Conservation (phyloP, 805 yeast species). For the Henningerozyma blattae region DNA sequence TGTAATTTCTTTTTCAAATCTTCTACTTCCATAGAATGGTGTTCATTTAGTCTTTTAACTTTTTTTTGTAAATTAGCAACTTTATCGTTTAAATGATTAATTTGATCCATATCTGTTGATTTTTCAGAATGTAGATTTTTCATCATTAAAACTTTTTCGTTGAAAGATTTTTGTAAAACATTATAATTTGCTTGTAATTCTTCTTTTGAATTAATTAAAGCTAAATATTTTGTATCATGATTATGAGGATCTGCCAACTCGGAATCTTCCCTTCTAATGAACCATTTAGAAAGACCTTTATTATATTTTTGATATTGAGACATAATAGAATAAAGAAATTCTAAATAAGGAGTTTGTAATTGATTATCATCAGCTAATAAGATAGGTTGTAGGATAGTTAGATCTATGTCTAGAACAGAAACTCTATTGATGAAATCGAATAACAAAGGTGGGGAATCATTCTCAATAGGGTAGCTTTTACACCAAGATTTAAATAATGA, state of each 20-base stretch:
- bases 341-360: conserved; percentile 82
- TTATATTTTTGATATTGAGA: conserved; percentile 49
- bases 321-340: conserved; percentile 69
- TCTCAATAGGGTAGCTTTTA: conserved; percentile 30
- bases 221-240: not conserved
- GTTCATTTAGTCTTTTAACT: conserved; percentile 1
- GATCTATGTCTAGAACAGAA: conserved; percentile 52
- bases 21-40: too few relatives aligned
- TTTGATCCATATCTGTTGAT: conserved; percentile 3
- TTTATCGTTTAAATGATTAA: conserved; percentile 2
- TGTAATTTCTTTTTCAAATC: not conserved
- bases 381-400: conserved; percentile 74
- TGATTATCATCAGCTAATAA: conserved; percentile 80
- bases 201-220: conserved; percentile 5
- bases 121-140: conserved; percentile 2
- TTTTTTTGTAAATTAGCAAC: too few relatives aligned
- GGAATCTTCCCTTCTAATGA: conserved; percentile 11
- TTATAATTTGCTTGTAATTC: conserved; percentile 6
- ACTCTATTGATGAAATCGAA: conserved; percentile 51
- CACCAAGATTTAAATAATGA: conserved; percentile 44
- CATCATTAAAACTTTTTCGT: conserved; percentile 8
- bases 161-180: conserved; percentile 8
- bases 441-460: conserved; percentile 47
- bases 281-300: conserved; percentile 25
- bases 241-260: not conserved